Conservation (phyloP, 768 basidiomycete species). For the Saitozyma sp. region DNA sequence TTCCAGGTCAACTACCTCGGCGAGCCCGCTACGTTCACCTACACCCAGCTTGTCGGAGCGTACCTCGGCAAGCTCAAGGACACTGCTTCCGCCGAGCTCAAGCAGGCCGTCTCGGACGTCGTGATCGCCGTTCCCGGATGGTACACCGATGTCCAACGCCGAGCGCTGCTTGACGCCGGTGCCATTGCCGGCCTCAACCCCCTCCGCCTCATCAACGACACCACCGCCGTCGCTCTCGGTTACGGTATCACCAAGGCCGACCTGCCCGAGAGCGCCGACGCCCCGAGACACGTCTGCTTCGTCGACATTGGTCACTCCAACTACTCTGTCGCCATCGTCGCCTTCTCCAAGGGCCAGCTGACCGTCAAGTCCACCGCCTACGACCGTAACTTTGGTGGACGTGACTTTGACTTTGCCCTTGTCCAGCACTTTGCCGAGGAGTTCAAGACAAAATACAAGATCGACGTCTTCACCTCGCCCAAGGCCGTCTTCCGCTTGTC, state of each 20-base stretch:
- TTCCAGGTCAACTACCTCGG: slow-evolving; percentile 82
- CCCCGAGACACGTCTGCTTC: slow-evolving; percentile 83
- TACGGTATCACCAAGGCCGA: slow-evolving; percentile 99
- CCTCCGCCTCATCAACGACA: slow-evolving; percentile 95
- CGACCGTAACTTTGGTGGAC: slow-evolving; percentile 90
- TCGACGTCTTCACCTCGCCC: slow-evolving; percentile 85
- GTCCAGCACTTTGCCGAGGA: slow-evolving; percentile 83
- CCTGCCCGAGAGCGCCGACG: slow-evolving; percentile 75
- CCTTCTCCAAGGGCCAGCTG: slow-evolving; percentile 92
- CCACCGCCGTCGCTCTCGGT: slow-evolving; percentile 90
- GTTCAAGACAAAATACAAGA: slow-evolving; percentile 97
- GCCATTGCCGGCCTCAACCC: slow-evolving; percentile 83
- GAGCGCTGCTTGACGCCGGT: slow-evolving; percentile 86
- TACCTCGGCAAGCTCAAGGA: slow-evolving; percentile 90
- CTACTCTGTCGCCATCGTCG: slow-evolving; percentile 81
- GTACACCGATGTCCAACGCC: slow-evolving; percentile 91
- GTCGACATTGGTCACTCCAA: slow-evolving; percentile 93
- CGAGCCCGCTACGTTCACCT: slow-evolving; percentile 74
- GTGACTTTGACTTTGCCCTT: slow-evolving; percentile 91
- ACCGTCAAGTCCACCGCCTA: slow-evolving; percentile 82
- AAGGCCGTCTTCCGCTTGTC: slow-evolving; percentile 90
- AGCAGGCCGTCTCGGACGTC: slow-evolving; percentile 79
- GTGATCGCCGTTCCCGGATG: slow-evolving; percentile 96
- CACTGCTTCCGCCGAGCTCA: slow-evolving; percentile 80
- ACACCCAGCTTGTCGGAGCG: slow-evolving; percentile 87